phyloP scores from a whole-genome alignment of 2,329 filamentous ascomycete species.

The Coniochaeta pulveracea region DNA sequence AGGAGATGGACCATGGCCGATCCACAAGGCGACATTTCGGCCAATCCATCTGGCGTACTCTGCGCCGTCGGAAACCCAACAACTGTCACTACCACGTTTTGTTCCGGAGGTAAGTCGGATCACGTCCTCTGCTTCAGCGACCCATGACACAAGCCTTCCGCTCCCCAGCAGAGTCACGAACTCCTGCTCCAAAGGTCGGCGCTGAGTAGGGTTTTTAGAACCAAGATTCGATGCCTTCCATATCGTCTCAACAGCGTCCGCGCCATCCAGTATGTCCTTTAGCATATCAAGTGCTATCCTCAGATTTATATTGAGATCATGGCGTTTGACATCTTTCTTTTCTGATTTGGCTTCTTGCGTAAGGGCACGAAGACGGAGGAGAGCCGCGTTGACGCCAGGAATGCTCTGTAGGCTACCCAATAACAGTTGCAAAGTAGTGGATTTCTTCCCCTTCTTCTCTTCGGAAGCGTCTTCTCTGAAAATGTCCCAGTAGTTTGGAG shows the following conservation, averaged over 20 bases:
- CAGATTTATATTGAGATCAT: conserved; percentile 31
- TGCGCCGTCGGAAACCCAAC: conserved; percentile 55
- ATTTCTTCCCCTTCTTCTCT: conserved; percentile 7
- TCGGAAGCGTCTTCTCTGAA: conserved; percentile 33
- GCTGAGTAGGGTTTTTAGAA: conserved; percentile 10
- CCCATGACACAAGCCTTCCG: conserved; percentile 36
- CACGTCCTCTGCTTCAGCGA: conserved; percentile 43
- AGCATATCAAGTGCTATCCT: conserved; percentile 31
- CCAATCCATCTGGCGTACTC: conserved; percentile 64
- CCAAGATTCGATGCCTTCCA: conserved; percentile 22
- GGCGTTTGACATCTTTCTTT: conserved; percentile 23
- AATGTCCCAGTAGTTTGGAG: conserved; percentile 72
- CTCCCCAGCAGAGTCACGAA: conserved; percentile 34
- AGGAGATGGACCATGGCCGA: conserved; percentile 17
- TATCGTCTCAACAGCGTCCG: conserved; percentile 22
- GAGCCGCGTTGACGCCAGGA: conserved; percentile 64
- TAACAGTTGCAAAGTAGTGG: conserved; percentile 32
- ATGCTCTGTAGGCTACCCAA: conserved; percentile 59
- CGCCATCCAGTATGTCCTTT: conserved; percentile 25
- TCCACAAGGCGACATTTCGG: conserved; percentile 42
- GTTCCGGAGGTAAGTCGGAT: conserved; percentile 24
- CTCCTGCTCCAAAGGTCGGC: conserved; percentile 27
- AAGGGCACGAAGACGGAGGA: conserved; percentile 56
- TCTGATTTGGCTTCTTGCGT: conserved; percentile 36
- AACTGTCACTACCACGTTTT: conserved; percentile 9